Evolutionary conservation across 345 rosid genomes (phyloP).

Genomic region (Dipteronia sinensis): DNA sequence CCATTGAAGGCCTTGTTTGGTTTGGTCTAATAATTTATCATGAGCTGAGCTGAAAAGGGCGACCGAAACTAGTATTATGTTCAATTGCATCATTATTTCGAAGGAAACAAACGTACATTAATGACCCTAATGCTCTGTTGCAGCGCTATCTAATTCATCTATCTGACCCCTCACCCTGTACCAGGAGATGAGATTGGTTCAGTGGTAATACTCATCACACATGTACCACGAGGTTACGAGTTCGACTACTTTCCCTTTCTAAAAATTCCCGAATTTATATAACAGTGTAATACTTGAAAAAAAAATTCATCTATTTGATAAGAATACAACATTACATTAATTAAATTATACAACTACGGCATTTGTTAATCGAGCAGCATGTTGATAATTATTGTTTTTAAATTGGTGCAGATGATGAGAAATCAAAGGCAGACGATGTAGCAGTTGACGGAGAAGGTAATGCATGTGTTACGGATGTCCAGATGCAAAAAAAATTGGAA

Average conservation of each 20-base stretch:
- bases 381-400: too few species aligned
- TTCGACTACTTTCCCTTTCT: too few species aligned
- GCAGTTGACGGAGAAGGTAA: conserved; percentile 72
- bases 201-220: too few species aligned
- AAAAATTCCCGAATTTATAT: too few species aligned
- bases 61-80: not conserved
- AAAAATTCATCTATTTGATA: too few species aligned
- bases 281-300: too few species aligned
- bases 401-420: conserved; percentile 51
- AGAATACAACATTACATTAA: too few species aligned
- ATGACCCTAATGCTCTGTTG: not conserved
- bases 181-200: too few species aligned
- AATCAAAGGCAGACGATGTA: conserved; percentile 79
- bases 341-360: too few species aligned
- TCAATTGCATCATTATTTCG: not conserved
- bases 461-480: conserved; percentile 71
- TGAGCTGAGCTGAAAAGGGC: not conserved
- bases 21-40: not conserved
- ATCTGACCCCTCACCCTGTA: not conserved
- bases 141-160: not conserved
- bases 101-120: not conserved
- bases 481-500: conserved; percentile 69
- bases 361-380: too few species aligned
- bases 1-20: not conserved
- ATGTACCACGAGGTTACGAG: too few species aligned